Conservation (phyloP, 1,284 basidiomycete species). For the Leccinum pallidistipes region DNA sequence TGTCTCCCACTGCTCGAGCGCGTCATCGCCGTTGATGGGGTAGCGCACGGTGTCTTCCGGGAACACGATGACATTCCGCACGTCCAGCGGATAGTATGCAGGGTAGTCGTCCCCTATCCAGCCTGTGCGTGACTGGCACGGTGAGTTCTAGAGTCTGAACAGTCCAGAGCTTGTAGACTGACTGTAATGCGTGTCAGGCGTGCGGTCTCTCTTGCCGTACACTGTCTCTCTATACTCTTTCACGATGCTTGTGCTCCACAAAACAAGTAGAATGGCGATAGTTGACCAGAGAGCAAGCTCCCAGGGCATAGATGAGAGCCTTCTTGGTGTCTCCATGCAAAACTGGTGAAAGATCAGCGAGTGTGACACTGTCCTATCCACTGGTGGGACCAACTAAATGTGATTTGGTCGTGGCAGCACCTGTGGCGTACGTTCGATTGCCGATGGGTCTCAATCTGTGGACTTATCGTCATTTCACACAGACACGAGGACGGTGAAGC, state of each 20-base stretch:
- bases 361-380: not conserved
- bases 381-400: not conserved
- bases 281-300: constrained; percentile 27
- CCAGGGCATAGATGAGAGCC: constrained; percentile 4
- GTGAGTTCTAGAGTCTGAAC: constrained; percentile 9
- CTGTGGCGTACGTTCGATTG: constrained; percentile 2
- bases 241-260: constrained; percentile 22
- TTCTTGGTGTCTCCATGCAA: constrained; percentile 16
- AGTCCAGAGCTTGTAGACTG: constrained; percentile 4
- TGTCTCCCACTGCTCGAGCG: constrained; percentile 21
- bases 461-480: not conserved
- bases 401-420: not conserved
- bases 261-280: constrained; percentile 19
- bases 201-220: not conserved
- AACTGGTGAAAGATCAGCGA: not conserved
- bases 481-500: constrained; percentile 10
- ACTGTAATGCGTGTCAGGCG: constrained; percentile 18
- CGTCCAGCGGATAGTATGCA: constrained; percentile 27
- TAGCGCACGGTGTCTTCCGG: constrained; percentile 31
- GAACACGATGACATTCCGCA: constrained; percentile 23
- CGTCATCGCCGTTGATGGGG: constrained; percentile 28
- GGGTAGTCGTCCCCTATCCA: constrained; percentile 31
- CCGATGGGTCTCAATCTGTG: constrained; percentile 1
- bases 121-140: constrained; percentile 7
- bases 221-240: not conserved